phyloP scores from a whole-genome alignment of 768 basidiomycete species.

The Leucocoprinus leucothites region DNA sequence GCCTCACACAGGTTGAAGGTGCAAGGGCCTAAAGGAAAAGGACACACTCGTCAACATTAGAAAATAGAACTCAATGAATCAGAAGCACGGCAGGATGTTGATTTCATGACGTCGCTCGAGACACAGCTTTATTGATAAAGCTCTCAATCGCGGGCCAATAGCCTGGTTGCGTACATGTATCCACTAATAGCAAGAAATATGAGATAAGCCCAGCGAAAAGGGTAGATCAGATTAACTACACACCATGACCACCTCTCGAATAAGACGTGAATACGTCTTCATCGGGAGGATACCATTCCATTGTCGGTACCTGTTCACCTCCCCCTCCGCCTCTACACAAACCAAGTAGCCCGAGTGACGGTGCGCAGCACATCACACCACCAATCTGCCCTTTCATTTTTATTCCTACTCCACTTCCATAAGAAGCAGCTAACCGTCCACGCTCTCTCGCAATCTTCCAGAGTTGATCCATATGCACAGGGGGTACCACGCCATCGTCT shows the following conservation, averaged over 20 bases:
- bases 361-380: neutral
- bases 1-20: no score
- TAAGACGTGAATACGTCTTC: constrained; percentile 9
- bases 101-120: neutral
- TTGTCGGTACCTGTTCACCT: neutral
- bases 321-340: neutral
- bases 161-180: neutral
- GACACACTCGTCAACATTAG: no score
- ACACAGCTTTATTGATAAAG: neutral
- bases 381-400: neutral
- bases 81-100: no score
- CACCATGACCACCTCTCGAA: constrained; percentile 11
- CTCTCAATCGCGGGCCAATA: constrained; percentile 1
- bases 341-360: neutral
- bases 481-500: constrained; percentile 7
- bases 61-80: no score
- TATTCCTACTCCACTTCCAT: neutral
- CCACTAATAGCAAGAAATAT: neutral
- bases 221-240: neutral
- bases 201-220: neutral
- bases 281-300: neutral
- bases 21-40: no score
- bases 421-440: neutral
- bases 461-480: constrained; percentile 12
- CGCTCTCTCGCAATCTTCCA: constrained; percentile 9